Evolutionary conservation across 495 filamentous ascomycete genomes (phyloP).

Genomic region (Trichoderma orchidacearum): DNA sequence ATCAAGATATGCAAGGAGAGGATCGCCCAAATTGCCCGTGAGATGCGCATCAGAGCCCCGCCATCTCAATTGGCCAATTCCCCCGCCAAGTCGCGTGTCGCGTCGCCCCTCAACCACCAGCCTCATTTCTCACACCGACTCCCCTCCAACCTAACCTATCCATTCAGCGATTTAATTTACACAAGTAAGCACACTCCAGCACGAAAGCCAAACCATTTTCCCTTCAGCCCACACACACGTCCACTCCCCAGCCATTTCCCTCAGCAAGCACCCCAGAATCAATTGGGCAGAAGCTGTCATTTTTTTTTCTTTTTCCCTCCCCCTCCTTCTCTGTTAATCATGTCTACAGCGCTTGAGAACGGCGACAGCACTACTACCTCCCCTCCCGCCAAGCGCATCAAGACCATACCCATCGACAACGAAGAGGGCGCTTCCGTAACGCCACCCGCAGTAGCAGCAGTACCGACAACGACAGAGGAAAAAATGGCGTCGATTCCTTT

Average conservation of each 20-base stretch:
- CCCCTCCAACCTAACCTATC: not conserved
- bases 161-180: not conserved
- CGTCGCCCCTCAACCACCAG: not conserved
- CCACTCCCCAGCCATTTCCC: not conserved
- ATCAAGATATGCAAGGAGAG: too few species aligned
- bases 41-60: not conserved
- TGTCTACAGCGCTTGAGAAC: slow-evolving; percentile 40
- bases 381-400: slow-evolving; percentile 34
- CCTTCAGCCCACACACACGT: not conserved
- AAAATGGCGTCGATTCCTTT: slow-evolving; percentile 37
- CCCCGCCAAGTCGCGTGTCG: not conserved
- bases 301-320: not conserved
- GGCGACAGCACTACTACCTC: slow-evolving; percentile 23
- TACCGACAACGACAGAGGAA: slow-evolving; percentile 18
- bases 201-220: not conserved
- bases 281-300: not conserved
- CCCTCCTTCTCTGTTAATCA: slow-evolving; percentile 11
- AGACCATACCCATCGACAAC: slow-evolving; percentile 12
- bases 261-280: not conserved
- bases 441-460: slow-evolving; percentile 8
- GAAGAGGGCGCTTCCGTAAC: not conserved
- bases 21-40: not conserved
- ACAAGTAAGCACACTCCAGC: not conserved
- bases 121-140: not conserved
- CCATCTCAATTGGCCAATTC: slow-evolving; percentile 4